phyloP scores from a whole-genome alignment of 2,329 filamentous ascomycete species.

The Fusarium sambucinum region DNA sequence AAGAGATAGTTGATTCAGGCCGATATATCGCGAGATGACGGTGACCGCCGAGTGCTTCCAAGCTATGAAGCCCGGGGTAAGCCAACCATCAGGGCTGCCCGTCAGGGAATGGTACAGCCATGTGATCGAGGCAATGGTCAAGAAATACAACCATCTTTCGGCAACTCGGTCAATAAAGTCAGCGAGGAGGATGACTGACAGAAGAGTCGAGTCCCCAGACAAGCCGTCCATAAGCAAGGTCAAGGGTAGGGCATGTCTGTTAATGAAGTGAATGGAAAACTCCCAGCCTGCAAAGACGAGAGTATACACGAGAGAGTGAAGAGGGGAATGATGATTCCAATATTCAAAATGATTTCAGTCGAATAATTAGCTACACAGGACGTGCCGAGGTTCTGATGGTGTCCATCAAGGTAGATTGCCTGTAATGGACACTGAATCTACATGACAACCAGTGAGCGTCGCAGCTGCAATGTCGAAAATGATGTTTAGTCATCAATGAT shows the following conservation, averaged over 20 bases:
- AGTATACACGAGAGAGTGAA: constrained; percentile 6
- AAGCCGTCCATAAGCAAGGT: constrained; percentile 47
- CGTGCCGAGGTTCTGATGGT: constrained; percentile 13
- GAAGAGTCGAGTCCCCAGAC: constrained; percentile 44
- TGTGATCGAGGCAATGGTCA: not conserved
- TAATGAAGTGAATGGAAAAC: constrained; percentile 3
- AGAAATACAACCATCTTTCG: constrained; percentile 1
- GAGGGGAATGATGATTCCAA: constrained; percentile 1
- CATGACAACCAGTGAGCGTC: not conserved
- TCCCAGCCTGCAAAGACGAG: constrained; percentile 4
- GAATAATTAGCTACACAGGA: not conserved
- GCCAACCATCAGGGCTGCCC: constrained; percentile 42
- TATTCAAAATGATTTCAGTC: not conserved
- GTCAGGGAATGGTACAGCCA: constrained; percentile 40
- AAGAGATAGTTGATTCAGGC: constrained; percentile 6
- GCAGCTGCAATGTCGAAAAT: not conserved
- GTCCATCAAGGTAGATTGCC: constrained; percentile 50
- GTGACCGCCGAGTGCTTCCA: constrained; percentile 34
- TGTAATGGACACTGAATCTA: constrained; percentile 10
- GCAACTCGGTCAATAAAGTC: constrained; percentile 39
- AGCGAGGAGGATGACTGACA: constrained; percentile 31
- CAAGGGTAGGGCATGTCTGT: constrained; percentile 27
- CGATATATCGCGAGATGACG: constrained; percentile 7
- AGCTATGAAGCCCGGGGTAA: constrained; percentile 43
- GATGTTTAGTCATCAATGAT: constrained; percentile 42